Evolutionary conservation across 2,329 filamentous ascomycete species (phyloP).

Genomic region (Ceratocystiopsis minuta): DNA sequence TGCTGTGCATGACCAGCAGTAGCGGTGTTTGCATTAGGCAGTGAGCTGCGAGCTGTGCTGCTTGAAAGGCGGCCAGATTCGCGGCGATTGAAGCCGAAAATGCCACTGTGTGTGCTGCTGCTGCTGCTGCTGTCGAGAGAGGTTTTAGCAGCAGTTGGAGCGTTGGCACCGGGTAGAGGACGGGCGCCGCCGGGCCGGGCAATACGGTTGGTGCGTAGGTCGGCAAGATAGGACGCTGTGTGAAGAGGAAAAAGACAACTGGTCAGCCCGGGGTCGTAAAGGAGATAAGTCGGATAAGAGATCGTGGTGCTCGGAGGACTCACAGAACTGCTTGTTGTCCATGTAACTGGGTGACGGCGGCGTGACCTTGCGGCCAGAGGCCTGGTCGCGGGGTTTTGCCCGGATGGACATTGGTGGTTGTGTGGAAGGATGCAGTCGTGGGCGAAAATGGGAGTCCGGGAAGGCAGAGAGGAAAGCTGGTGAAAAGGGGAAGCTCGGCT

Average conservation of each 20-base stretch:
- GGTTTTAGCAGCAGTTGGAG: not conserved
- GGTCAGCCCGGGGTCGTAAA: slow-evolving; percentile 13
- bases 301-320: slow-evolving; percentile 12
- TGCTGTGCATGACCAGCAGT: too few relatives aligned
- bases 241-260: not conserved
- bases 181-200: slow-evolving; percentile 53
- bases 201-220: slow-evolving; percentile 49
- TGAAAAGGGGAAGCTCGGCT: not conserved
- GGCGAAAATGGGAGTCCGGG: not conserved
- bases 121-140: slow-evolving; percentile 8
- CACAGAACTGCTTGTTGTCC: slow-evolving; percentile 47
- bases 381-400: slow-evolving; percentile 17
- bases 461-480: not conserved
- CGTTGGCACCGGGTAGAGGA: slow-evolving; percentile 26
- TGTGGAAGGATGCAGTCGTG: not conserved
- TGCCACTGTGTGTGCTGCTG: not conserved
- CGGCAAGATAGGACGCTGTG: slow-evolving; percentile 50
- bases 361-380: slow-evolving; percentile 32
- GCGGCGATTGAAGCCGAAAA: too few relatives aligned
- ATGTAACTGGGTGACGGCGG: slow-evolving; percentile 46
- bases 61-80: too few relatives aligned
- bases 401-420: slow-evolving; percentile 15
- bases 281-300: not conserved
- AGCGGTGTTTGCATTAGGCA: too few relatives aligned
- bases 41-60: too few relatives aligned